phyloP scores from a whole-genome alignment of 2,329 filamentous ascomycete genomes.

The Cytospora schulzeri region DNA sequence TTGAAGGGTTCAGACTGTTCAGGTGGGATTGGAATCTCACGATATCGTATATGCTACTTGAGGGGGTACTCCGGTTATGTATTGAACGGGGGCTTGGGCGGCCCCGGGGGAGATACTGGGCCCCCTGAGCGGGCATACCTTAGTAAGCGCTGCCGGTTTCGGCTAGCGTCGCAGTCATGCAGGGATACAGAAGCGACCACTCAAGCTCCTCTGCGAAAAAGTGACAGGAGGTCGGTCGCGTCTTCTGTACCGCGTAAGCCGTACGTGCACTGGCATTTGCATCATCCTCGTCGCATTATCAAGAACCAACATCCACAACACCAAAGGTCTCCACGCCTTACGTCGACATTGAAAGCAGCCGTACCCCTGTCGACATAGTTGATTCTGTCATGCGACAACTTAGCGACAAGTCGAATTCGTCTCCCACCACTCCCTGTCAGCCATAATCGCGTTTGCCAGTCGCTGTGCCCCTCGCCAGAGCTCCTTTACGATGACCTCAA shows the following conservation, averaged over 20 bases:
- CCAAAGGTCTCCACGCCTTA: not conserved
- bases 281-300: conserved; percentile 23
- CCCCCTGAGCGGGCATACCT: conserved; percentile 1
- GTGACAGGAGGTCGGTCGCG: conserved; percentile 22
- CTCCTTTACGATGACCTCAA: conserved; percentile 44
- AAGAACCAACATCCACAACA: conserved; percentile 1
- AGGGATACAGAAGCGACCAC: conserved; percentile 11
- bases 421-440: not conserved
- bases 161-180: not conserved
- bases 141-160: not conserved
- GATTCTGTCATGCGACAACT: conserved; percentile 7
- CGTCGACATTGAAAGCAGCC: not conserved
- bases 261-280: conserved; percentile 22
- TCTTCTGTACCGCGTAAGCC: conserved; percentile 19
- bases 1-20: too few relatives aligned
- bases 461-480: not conserved
- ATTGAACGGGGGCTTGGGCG: too few relatives aligned
- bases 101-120: too few relatives aligned
- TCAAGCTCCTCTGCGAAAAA: conserved; percentile 19
- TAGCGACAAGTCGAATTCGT: not conserved
- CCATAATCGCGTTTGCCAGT: conserved; percentile 15
- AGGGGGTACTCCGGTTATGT: too few relatives aligned
- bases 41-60: too few relatives aligned
- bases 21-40: too few relatives aligned
- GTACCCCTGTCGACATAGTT: not conserved